A percentile compares a stretch with the other conserved stretches of the same genome.
Evolutionary conservation across 2,329 filamentous ascomycete species (phyloP).

Genomic region (Diaporthe nobilis): DNA sequence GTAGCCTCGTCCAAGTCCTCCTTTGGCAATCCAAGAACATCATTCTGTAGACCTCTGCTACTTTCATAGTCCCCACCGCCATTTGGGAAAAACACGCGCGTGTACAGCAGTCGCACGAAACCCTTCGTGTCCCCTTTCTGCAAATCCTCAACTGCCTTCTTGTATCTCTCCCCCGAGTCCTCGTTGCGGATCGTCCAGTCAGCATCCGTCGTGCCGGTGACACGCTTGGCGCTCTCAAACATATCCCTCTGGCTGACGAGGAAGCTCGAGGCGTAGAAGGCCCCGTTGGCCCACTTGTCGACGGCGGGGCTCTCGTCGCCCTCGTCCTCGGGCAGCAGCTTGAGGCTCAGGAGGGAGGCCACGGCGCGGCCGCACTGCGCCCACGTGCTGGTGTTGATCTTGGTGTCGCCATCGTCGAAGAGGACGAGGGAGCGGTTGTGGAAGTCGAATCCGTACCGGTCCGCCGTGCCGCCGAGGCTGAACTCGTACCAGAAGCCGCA

Average conservation of each 20-base stretch:
- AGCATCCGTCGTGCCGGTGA: conserved; percentile 67
- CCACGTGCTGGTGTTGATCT: conserved; percentile 72
- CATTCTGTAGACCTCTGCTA: conserved; percentile 60
- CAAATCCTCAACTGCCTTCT: conserved; percentile 61
- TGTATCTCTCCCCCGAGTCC: conserved; percentile 60
- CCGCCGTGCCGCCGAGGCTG: conserved; percentile 54
- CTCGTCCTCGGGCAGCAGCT: conserved; percentile 46
- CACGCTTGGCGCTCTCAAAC: conserved; percentile 71
- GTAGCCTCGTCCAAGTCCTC: conserved; percentile 73
- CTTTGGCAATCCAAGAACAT: conserved; percentile 67
- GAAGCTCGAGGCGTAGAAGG: conserved; percentile 70
- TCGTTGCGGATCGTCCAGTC: conserved; percentile 73
- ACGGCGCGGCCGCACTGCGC: conserved; percentile 60
- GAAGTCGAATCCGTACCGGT: conserved; percentile 49
- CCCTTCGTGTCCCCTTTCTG: conserved; percentile 59
- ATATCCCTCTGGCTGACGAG: conserved; percentile 74
- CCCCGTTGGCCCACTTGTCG: conserved; percentile 55
- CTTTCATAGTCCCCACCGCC: conserved; percentile 59
- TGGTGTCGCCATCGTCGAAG: conserved; percentile 70
- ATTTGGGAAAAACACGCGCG: conserved; percentile 65
- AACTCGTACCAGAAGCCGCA: conserved; percentile 69
- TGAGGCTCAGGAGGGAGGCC: conserved; percentile 62
- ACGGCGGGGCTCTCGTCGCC: conserved; percentile 39
- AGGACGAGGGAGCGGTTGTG: conserved; percentile 47
- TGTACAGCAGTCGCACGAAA: conserved; percentile 67